A percentile compares a stretch with the other conserved stretches of the same genome.
Conservation (phyloP, 495 filamentous ascomycete genomes). For the Thermothielavioides terrestris region DNA sequence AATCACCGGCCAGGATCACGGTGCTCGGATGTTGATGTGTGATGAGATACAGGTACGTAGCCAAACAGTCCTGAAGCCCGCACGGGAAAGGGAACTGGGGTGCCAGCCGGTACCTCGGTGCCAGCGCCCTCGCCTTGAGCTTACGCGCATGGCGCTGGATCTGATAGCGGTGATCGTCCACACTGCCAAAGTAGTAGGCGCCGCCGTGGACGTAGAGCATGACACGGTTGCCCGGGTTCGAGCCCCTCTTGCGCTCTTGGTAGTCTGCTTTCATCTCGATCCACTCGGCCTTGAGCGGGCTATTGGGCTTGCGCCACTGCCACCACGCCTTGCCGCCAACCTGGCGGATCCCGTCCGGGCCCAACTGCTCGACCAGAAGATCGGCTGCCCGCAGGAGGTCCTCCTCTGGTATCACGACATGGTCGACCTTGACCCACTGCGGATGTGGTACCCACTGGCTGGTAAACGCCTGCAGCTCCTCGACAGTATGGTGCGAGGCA, state of each 20-base stretch:
- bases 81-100: slow-evolving; percentile 96
- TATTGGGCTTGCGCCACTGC: slow-evolving; percentile 69
- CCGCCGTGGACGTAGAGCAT: slow-evolving; percentile 92
- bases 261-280: slow-evolving; percentile 88
- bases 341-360: slow-evolving; percentile 58
- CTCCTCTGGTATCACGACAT: slow-evolving; percentile 57
- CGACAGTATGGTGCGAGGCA: slow-evolving; percentile 78
- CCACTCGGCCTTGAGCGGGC: slow-evolving; percentile 74
- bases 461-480: slow-evolving; percentile 87
- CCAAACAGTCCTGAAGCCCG: slow-evolving; percentile 77
- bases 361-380: slow-evolving; percentile 59
- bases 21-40: slow-evolving; percentile 63
- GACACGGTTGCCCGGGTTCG: slow-evolving; percentile 55
- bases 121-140: slow-evolving; percentile 78
- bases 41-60: slow-evolving; percentile 76
- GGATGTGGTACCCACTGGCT: slow-evolving; percentile 82
- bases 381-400: slow-evolving; percentile 53
- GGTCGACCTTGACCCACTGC: slow-evolving; percentile 74
- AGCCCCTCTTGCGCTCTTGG: slow-evolving; percentile 52
- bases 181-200: slow-evolving; percentile 68
- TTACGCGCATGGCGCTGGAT: slow-evolving; percentile 93
- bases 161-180: slow-evolving; percentile 93
- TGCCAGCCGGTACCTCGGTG: slow-evolving; percentile 78
- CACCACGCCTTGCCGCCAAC: slow-evolving; percentile 86
- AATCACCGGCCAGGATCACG: slow-evolving; percentile 78